A percentile compares a stretch with the other conserved stretches of the same genome.
These are phyloP conservation scores for Plectranthus barbatus DNA, from an alignment of 257 asterid species.

Conservation along the genomic window DNA sequence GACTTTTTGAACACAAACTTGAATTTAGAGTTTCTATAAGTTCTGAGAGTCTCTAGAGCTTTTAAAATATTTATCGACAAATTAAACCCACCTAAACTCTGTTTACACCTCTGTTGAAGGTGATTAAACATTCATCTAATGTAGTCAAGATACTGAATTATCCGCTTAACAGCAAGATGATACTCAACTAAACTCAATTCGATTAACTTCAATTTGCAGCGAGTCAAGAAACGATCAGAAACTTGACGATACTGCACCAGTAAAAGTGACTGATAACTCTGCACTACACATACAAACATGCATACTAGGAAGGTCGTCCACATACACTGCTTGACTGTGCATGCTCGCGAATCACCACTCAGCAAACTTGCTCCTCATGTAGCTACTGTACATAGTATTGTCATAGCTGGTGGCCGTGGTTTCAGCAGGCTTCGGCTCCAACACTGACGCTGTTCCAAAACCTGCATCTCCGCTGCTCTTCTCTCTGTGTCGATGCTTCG, in stretches of 20 bases:
- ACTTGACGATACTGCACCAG: not conserved
- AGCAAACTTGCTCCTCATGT: constrained; percentile 60
- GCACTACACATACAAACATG: constrained; percentile 9
- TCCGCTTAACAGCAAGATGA: too few relatives aligned
- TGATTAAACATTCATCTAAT: too few relatives aligned
- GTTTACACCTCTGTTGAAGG: too few relatives aligned
- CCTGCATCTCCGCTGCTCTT: constrained; percentile 36
- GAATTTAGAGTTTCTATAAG: too few relatives aligned
- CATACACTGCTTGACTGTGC: too few relatives aligned
- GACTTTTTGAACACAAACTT: too few relatives aligned
- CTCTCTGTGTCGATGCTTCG: constrained; percentile 69
- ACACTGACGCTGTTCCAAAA: constrained; percentile 28
- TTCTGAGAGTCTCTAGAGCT: too few relatives aligned
- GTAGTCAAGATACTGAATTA: too few relatives aligned
- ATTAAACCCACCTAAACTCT: too few relatives aligned
- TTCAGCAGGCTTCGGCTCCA: constrained; percentile 57
- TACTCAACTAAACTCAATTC: too few relatives aligned
- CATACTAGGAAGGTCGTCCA: not conserved
- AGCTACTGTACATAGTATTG: constrained; percentile 45
- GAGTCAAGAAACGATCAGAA: not conserved
- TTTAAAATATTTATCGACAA: too few relatives aligned
- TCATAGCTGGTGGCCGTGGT: constrained; percentile 44
- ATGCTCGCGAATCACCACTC: constrained; percentile 42
- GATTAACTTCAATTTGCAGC: not conserved
- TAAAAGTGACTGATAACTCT: not conserved